A percentile compares a stretch with the other conserved stretches of the same genome.
Evolutionary conservation across 768 basidiomycete genomes (phyloP).

Genomic region (Pleurotus cornucopiae): DNA sequence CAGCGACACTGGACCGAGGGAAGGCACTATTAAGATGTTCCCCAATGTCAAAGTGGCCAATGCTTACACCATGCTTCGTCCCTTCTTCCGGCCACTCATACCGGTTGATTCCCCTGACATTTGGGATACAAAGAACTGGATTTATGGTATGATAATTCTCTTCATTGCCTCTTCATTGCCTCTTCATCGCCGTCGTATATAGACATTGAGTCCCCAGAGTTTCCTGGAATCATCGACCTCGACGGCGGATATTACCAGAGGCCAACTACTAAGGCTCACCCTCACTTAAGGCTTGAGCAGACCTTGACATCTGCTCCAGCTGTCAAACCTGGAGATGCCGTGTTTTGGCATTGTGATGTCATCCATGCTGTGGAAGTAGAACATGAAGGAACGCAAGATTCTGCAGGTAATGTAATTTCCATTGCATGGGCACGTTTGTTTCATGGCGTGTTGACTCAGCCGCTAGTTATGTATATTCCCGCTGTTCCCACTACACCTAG

Average conservation of each 20-base stretch:
- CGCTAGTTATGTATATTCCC: conserved; percentile 69
- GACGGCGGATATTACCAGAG: conserved; percentile 31
- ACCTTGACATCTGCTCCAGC: conserved; percentile 71
- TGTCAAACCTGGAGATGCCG: conserved; percentile 73
- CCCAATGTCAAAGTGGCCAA: conserved; percentile 65
- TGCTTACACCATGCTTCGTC: conserved; percentile 69
- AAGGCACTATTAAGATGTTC: conserved; percentile 69
- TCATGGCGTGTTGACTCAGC: not conserved
- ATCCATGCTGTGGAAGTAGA: conserved; percentile 46
- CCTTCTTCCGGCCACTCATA: conserved; percentile 63
- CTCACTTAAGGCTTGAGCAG: conserved; percentile 57
- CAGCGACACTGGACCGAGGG: conserved; percentile 61
- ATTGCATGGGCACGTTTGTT: not conserved
- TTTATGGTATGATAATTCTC: conserved; percentile 31
- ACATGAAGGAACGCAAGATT: conserved; percentile 52
- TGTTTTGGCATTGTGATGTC: conserved; percentile 72
- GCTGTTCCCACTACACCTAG: conserved; percentile 62
- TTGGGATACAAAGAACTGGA: conserved; percentile 51
- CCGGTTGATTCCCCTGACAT: conserved; percentile 34
- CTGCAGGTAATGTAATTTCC: conserved; percentile 16
- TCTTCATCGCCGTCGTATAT: not conserved
- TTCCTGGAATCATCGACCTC: conserved; percentile 43
- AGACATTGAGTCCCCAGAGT: conserved; percentile 30
- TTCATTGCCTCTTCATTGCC: not conserved
- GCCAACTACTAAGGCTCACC: conserved; percentile 59